Evolutionary conservation across 495 filamentous ascomycete genomes (phyloP), one percentile per base, ranked within the genome.

Genomic region (Aspergillus nidulans): DNA sequence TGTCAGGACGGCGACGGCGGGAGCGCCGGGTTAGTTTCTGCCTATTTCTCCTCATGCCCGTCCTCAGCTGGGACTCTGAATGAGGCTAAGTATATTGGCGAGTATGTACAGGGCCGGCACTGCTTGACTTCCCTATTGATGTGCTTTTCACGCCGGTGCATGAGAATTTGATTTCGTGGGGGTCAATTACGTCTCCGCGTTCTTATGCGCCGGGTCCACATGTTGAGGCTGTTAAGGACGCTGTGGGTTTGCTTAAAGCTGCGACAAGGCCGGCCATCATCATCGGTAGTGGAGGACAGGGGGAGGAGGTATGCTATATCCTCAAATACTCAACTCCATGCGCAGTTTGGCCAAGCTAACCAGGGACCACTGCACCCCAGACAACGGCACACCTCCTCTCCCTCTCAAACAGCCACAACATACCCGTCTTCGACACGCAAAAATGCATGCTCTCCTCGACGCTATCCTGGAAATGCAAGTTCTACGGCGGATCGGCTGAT

Each of bases 61-160:
- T 28, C 9, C 26, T 28, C 26, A 16, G n/a, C 19, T 41, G 30
- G 12, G 38, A 41, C 9, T 34, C n/a, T n/a, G n/a, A n/a, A n/a
- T n/a, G n/a, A n/a, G n/a, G n/a, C n/a, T n/a, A n/a, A n/a, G n/a
- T n/a, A n/a, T n/a, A n/a, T n/a, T n/a, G n/a, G n/a, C n/a, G n/a
- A n/a, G n/a, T n/a, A n/a, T n/a, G n/a, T n/a, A n/a, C n/a, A 66
- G 66, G 63, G 1, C 61, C 63, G 13, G 63, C 66, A 6, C 47
- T 69, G 26, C 55, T 69, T 4, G 63, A 69, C 34, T 69, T 69
- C 24, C 66, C 63, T 0, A 66, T 69, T 20, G 63, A 69, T 25
- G 58, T 69, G 6, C 57, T 69, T 0, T 69, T 69, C 15, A 51
- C 63, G 4, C 66, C 66, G 0, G 42, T 69, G 4, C 53, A 69